A percentile compares a stretch with the other conserved stretches of the same genome.
Evolutionary conservation across 345 rosid species (phyloP).

Genomic region (Draba incana): DNA sequence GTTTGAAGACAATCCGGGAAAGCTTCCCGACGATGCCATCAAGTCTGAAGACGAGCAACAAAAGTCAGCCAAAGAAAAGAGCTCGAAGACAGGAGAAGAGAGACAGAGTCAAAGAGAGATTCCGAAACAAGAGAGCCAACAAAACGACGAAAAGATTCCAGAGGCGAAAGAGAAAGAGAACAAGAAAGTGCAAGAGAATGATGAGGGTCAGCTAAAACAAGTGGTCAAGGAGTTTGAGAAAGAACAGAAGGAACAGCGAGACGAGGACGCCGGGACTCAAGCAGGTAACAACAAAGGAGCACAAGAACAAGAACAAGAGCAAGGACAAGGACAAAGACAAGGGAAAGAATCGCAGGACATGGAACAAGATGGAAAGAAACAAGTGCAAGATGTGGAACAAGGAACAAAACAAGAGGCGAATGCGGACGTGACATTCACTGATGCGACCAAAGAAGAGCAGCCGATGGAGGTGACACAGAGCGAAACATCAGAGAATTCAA

Average conservation of each 20-base stretch:
- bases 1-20: constrained; percentile 81
- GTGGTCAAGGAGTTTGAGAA: constrained; percentile 42
- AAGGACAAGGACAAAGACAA: constrained; percentile 38
- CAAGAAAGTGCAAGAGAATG: constrained; percentile 27
- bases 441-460: constrained; percentile 44
- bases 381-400: constrained; percentile 40
- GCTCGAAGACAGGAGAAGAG: constrained; percentile 31
- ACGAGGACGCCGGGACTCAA: constrained; percentile 55
- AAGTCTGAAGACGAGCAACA: constrained; percentile 53
- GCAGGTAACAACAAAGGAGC: constrained; percentile 25
- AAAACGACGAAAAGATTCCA: constrained; percentile 24
- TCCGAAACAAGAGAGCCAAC: constrained; percentile 45
- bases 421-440: constrained; percentile 30
- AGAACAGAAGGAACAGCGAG: constrained; percentile 51
- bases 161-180: constrained; percentile 24
- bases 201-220: constrained; percentile 28
- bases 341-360: constrained; percentile 47
- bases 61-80: constrained; percentile 44
- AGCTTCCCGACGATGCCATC: constrained; percentile 83
- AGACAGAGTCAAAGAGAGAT: constrained; percentile 49
- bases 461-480: constrained; percentile 30
- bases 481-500: constrained; percentile 36
- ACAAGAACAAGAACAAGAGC: constrained; percentile 40
- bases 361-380: constrained; percentile 42
- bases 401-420: constrained; percentile 40